Evolutionary conservation across 1,139 yeast species (phyloP).

Genomic region (Pichia inconspicua): DNA sequence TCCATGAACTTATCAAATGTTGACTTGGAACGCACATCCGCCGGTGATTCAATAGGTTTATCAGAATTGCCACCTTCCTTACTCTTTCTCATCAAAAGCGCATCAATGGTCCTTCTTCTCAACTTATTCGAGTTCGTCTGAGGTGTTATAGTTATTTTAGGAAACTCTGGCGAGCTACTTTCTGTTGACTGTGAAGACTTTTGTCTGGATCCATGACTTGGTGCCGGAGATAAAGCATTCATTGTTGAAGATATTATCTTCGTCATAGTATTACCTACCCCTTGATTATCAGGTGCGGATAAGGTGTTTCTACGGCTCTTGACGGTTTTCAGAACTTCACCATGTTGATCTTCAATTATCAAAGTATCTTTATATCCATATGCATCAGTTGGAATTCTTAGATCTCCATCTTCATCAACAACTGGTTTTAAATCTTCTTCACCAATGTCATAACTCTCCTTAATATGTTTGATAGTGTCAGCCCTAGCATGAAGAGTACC

Average conservation of each 20-base stretch:
- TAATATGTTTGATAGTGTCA: constrained; percentile 12
- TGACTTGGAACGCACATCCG: neutral
- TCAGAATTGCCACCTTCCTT: neutral
- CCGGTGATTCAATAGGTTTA: neutral
- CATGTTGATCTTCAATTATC: constrained; percentile 73
- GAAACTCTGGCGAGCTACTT: neutral
- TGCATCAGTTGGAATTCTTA: constrained; percentile 39
- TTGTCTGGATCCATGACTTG: neutral
- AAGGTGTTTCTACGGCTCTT: constrained; percentile 10
- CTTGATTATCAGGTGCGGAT: constrained; percentile 5
- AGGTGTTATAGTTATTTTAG: neutral
- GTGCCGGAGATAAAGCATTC: constrained; percentile 3
- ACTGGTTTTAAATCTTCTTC: constrained; percentile 21
- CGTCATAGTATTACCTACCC: constrained; percentile 9
- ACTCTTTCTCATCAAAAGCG: neutral
- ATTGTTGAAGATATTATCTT: constrained; percentile 10
- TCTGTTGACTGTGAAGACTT: neutral
- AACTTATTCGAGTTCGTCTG: neutral
- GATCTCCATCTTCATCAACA: constrained; percentile 23
- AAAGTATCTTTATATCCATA: constrained; percentile 66
- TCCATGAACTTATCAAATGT: constrained; percentile 10
- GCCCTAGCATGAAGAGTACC: constrained; percentile 13
- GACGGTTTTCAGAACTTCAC: constrained; percentile 51
- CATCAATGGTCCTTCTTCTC: neutral
- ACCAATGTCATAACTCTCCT: constrained; percentile 13